Percentiles rank a stretch among this genome's conserved stretches.
Conservation (phyloP, 306 rosid genomes). For the Spatholobus suberectus region DNA sequence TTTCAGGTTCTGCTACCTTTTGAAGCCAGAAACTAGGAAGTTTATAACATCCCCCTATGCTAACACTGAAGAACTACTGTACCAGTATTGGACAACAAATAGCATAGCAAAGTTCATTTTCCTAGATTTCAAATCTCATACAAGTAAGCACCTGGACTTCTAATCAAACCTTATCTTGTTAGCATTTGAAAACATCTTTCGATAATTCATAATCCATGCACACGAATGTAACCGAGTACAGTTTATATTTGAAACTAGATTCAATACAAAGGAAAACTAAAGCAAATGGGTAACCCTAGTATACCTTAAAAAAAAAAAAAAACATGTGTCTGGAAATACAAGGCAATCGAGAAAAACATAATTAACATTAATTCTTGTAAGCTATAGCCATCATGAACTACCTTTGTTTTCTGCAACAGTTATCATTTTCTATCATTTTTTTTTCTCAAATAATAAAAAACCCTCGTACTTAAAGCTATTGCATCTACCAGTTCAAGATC, state of each 20-base stretch:
- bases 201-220: not conserved
- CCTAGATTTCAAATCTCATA: not conserved
- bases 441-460: not conserved
- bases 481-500: constrained; percentile 30
- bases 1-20: not conserved
- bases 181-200: not conserved
- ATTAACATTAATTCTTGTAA: not conserved
- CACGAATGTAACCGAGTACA: not conserved
- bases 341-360: not conserved
- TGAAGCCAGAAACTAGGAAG: not conserved
- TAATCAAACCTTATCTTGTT: not conserved
- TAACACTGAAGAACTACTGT: not conserved
- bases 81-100: not conserved
- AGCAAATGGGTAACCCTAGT: not conserved
- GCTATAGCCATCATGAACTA: constrained; percentile 14
- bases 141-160: not conserved
- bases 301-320: not conserved
- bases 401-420: not conserved
- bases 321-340: not conserved
- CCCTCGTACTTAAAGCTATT: constrained; percentile 27
- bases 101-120: not conserved
- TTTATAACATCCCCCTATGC: not conserved
- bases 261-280: not conserved
- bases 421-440: not conserved
- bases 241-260: not conserved